phyloP scores from a whole-genome alignment of 169 alveolate genomes.

The Cyclospora cayetanensis region DNA sequence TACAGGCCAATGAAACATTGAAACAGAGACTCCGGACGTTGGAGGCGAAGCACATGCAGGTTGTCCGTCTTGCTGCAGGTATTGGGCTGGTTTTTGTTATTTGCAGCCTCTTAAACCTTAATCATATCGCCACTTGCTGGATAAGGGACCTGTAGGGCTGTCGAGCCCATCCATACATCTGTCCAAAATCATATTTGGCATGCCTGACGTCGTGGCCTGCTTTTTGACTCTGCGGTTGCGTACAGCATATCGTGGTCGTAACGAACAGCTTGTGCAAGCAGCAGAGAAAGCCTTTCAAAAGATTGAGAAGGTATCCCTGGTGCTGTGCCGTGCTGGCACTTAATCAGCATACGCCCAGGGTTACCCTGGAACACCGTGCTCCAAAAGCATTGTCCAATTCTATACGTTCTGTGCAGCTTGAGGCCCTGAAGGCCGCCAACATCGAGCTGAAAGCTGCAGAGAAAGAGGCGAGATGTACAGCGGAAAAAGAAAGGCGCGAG shows the following conservation, averaged over 20 bases:
- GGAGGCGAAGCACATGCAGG: conserved; percentile 47
- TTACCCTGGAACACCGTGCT: too few relatives aligned
- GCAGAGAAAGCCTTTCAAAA: conserved; percentile 18
- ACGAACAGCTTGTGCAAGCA: conserved; percentile 24
- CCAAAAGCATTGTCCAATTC: neutral
- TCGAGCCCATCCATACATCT: neutral
- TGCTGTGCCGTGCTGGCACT: neutral
- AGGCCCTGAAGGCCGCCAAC: conserved; percentile 35
- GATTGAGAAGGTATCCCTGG: neutral
- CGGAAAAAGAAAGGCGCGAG: neutral
- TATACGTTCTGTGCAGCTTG: conserved; percentile 2
- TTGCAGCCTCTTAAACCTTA: neutral
- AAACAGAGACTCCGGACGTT: conserved; percentile 22
- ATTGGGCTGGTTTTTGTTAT: neutral
- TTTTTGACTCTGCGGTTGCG: neutral
- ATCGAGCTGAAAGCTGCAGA: neutral
- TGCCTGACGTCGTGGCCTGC: neutral
- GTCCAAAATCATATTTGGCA: too few relatives aligned
- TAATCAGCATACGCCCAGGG: too few relatives aligned
- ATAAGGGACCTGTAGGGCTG: too few relatives aligned
- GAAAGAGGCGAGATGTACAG: neutral
- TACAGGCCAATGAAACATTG: conserved; percentile 14
- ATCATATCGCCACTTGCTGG: neutral
- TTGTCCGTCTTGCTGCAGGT: conserved; percentile 56
- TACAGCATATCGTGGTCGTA: conserved; percentile 53